phyloP scores from a whole-genome alignment of 225 moss, liverwort and hornwort species.

The Sphagnum tenellum region DNA sequence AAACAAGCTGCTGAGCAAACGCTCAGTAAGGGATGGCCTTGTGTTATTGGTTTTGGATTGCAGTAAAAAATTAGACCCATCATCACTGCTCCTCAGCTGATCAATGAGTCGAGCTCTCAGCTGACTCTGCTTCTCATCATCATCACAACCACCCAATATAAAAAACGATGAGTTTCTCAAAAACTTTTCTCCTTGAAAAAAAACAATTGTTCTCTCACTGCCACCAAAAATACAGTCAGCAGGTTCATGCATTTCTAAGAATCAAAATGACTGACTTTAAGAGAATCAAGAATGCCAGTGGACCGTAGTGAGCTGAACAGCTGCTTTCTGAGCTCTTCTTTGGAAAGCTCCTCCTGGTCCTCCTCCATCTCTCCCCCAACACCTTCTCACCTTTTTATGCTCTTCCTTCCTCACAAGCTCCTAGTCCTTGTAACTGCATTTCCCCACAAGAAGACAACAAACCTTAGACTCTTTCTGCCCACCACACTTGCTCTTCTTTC shows the following conservation, averaged over 20 bases:
- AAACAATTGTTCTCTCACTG: background rate
- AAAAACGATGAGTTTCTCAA: background rate
- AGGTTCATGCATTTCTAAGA: background rate
- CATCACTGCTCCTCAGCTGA: conserved; percentile 55
- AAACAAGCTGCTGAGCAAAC: conserved; percentile 78
- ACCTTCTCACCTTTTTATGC: too few species aligned
- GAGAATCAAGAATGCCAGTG: conserved; percentile 60
- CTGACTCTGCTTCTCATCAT: conserved; percentile 39
- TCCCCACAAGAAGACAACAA: too few species aligned
- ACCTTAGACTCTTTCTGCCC: too few species aligned
- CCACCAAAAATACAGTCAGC: background rate
- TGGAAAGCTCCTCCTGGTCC: conserved; percentile 24
- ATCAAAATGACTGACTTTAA: conserved; percentile 33
- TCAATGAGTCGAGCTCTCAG: conserved; percentile 73
- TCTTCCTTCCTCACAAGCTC: too few species aligned
- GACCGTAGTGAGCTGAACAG: conserved; percentile 59
- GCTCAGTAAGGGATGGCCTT: conserved; percentile 50
- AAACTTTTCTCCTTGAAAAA: background rate
- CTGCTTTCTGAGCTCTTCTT: conserved; percentile 57
- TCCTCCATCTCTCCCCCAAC: conserved; percentile 5
- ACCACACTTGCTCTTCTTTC: too few species aligned
- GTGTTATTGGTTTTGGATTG: conserved; percentile 29
- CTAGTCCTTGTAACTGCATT: too few species aligned
- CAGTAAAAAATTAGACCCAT: conserved; percentile 10
- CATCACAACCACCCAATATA: background rate